Conservation (phyloP, 371 early-diverging fungal species). For the Mortierella polycephala region DNA sequence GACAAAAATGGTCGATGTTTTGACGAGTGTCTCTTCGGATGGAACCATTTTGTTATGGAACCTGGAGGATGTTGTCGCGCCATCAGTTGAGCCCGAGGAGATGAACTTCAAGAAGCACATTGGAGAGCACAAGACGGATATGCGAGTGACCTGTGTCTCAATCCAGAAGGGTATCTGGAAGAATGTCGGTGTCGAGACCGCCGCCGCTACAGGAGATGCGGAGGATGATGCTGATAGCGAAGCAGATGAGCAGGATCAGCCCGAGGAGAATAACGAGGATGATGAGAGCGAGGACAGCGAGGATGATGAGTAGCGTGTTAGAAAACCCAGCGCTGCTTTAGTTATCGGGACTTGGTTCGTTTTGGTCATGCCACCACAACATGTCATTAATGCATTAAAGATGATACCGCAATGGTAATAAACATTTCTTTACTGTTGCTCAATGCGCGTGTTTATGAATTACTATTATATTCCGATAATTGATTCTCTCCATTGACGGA, state of each 20-base stretch:
- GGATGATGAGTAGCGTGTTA: conserved; percentile 8
- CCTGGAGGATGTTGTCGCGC: conserved; percentile 51
- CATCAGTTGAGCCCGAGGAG: conserved; percentile 38
- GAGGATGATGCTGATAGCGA: conserved; percentile 17
- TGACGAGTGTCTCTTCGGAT: conserved; percentile 77
- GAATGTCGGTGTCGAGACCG: conserved; percentile 25
- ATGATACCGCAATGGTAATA: too few relatives aligned
- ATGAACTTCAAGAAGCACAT: conserved; percentile 53
- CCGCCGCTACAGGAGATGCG: conserved; percentile 10
- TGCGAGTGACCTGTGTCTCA: conserved; percentile 73
- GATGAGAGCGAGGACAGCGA: conserved; percentile 18
- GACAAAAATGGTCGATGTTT: conserved; percentile 56
- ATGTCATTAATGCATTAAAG: too few relatives aligned
- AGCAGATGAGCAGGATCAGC: conserved; percentile 3
- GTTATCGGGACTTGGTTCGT: too few relatives aligned
- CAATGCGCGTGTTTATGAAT: too few relatives aligned
- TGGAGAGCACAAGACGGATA: conserved; percentile 75
- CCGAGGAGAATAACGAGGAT: conserved; percentile 7
- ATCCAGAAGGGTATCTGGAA: conserved; percentile 55
- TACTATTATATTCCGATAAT: too few relatives aligned
- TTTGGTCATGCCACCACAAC: too few relatives aligned
- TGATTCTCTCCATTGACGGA: too few relatives aligned
- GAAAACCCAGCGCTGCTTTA: too few relatives aligned
- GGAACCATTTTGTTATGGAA: conserved; percentile 81
- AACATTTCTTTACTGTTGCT: too few relatives aligned